These are phyloP conservation scores for Thelonectria blattea DNA, from an alignment of 2,329 filamentous ascomycete species.

Conservation along the genomic window DNA sequence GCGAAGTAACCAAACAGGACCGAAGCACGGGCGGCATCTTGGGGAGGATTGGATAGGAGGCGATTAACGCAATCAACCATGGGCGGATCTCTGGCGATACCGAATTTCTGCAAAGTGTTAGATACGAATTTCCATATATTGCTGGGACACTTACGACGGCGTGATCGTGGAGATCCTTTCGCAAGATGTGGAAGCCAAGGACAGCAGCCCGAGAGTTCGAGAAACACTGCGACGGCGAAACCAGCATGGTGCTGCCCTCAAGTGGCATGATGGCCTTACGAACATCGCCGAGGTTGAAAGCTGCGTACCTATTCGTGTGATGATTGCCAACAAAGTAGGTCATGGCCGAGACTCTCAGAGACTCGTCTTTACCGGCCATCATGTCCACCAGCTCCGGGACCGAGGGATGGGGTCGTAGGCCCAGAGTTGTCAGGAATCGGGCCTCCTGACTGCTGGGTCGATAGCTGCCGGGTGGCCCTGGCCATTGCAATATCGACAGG, in stretches of 20 bases:
- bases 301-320: conserved; percentile 75
- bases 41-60: conserved; percentile 75
- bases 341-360: conserved; percentile 72
- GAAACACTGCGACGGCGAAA: conserved; percentile 78
- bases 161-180: conserved; percentile 77
- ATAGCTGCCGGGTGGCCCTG: conserved; percentile 68
- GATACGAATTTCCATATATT: conserved; percentile 1
- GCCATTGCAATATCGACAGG: conserved; percentile 84
- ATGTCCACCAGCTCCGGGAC: conserved; percentile 78
- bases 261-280: conserved; percentile 73
- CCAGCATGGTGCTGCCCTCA: conserved; percentile 70
- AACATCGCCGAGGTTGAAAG: conserved; percentile 63
- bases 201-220: conserved; percentile 78
- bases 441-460: conserved; percentile 72
- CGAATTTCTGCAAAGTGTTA: conserved; percentile 67
- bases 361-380: conserved; percentile 68
- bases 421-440: conserved; percentile 74
- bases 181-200: conserved; percentile 81
- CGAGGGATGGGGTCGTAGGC: conserved; percentile 73
- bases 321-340: conserved; percentile 84
- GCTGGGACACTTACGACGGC: conserved; percentile 56
- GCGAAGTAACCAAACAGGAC: conserved; percentile 85
- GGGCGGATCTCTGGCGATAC: conserved; percentile 80
- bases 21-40: conserved; percentile 68
- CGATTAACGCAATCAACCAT: conserved; percentile 78